Evolutionary conservation across 2,329 filamentous ascomycete genomes (phyloP).

Genomic region (Stemphylium vesicarium): DNA sequence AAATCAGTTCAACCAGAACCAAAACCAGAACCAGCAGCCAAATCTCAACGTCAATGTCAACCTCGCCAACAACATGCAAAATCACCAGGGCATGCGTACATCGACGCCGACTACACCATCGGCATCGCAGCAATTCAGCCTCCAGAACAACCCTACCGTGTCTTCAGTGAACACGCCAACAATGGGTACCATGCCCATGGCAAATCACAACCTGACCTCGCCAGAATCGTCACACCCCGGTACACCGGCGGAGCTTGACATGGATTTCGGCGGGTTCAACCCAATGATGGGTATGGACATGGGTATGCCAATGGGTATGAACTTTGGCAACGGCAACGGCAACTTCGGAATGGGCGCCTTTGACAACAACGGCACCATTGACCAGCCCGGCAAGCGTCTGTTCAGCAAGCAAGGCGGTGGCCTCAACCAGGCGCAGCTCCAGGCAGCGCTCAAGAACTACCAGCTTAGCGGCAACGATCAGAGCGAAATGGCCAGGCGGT

Average conservation of each 20-base stretch:
- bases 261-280: slow-evolving; percentile 63
- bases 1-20: slow-evolving; percentile 61
- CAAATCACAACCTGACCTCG: slow-evolving; percentile 64
- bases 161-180: slow-evolving; percentile 97
- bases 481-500: slow-evolving; percentile 72
- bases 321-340: slow-evolving; percentile 36
- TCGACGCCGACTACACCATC: slow-evolving; percentile 88
- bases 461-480: slow-evolving; percentile 70
- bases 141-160: slow-evolving; percentile 93
- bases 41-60: slow-evolving; percentile 85
- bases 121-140: slow-evolving; percentile 68
- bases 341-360: slow-evolving; percentile 52
- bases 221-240: slow-evolving; percentile 72
- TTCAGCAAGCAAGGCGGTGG: slow-evolving; percentile 82
- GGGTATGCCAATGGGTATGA: slow-evolving; percentile 44
- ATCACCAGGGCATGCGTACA: slow-evolving; percentile 78
- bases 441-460: slow-evolving; percentile 75
- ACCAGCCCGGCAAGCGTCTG: slow-evolving; percentile 91
- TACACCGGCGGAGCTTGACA: slow-evolving; percentile 76
- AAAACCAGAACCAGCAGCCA: slow-evolving; percentile 60
- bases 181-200: slow-evolving; percentile 76
- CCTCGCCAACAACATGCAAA: slow-evolving; percentile 71
- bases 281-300: slow-evolving; percentile 43
- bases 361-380: slow-evolving; percentile 65
- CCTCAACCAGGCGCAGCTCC: slow-evolving; percentile 70